A percentile compares a stretch with the other conserved stretches of the same genome.
phyloP scores from a whole-genome alignment of 305 asterid genomes.

The Solanum hybrid region DNA sequence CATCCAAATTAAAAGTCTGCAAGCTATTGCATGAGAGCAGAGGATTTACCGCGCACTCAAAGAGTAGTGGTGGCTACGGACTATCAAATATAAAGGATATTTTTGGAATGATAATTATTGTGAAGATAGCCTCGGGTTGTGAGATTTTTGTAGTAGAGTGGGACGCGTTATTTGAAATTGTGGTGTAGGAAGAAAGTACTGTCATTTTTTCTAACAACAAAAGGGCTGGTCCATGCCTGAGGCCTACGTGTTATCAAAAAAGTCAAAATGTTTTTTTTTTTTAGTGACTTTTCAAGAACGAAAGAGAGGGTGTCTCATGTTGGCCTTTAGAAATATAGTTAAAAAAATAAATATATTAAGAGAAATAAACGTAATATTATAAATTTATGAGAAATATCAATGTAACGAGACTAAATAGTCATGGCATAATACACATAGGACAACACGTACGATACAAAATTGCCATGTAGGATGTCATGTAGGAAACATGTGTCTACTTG shows the following conservation, averaged over 20 bases:
- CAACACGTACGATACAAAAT: no score
- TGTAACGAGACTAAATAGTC: no score
- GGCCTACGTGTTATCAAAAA: neutral
- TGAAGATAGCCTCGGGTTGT: neutral
- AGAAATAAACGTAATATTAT: no score
- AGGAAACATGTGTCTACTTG: no score
- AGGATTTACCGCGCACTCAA: no score
- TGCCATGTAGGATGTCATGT: no score
- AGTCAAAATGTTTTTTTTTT: neutral
- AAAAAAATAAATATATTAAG: neutral
- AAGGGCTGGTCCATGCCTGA: neutral
- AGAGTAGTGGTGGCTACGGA: no score
- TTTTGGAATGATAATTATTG: neutral
- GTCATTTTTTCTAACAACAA: neutral
- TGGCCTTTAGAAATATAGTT: neutral
- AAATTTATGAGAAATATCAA: no score
- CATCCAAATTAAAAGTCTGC: no score
- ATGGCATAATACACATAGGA: no score
- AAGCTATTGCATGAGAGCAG: neutral
- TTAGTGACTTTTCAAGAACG: neutral
- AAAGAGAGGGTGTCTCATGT: neutral
- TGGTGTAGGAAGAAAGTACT: neutral
- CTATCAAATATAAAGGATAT: neutral
- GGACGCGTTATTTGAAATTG: neutral
- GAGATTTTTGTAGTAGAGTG: neutral